Base-by-base conservation (phyloP, 139 green algal species). In the Ettlia oleoabundans region DNA sequence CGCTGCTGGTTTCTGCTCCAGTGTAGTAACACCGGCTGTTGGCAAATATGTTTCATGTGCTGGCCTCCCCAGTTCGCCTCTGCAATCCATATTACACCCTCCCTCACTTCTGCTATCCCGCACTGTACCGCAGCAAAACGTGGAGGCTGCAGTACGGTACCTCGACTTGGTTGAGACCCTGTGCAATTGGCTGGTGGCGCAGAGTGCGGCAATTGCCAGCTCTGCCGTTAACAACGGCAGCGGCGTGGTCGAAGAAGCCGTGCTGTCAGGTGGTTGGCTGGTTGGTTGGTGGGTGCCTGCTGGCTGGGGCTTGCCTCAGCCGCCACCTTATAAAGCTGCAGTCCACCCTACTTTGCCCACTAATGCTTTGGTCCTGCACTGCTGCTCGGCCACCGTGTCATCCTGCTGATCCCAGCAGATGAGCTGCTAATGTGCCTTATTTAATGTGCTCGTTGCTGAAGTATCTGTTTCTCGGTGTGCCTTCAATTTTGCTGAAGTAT, bases 151-250 rank as follows among this genome's bases (percentile, higher is more conserved):
- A 8, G 65, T 89, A 21, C 61, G 76, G 19, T 86, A 85, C 9
- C 80, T 95, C 26, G 82, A 93, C 37, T 79, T 93, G 33, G 51
- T 94, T 26, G 91, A 88, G 28, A 41, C 61, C 33, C 80, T 95
- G 53, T 84, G 86, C 30, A 62, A 47, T 24, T 92, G 87, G 85
- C 90, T 95, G 72, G n/a, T 84, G 65, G 58, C 63, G 10, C 90
- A 88, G 72, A 78, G 80, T 26, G 33, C 37, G 67, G 38, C 52
- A 18, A 26, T 26, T 9, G 35, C 30, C 19, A 66, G 7, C 32
- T 38, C 41, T 35, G 64, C 1, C 32, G 28, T 30, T 9, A 67
- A 22, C 37, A 61, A 55, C 15, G 41, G 51, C 35, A 37, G 22
- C 6, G 40, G 5, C 26, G 1, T 76, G 40, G 41, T 38, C 41